Evolutionary conservation across 2,329 filamentous ascomycete genomes (phyloP).

Genomic region (Colletotrichum lentis): DNA sequence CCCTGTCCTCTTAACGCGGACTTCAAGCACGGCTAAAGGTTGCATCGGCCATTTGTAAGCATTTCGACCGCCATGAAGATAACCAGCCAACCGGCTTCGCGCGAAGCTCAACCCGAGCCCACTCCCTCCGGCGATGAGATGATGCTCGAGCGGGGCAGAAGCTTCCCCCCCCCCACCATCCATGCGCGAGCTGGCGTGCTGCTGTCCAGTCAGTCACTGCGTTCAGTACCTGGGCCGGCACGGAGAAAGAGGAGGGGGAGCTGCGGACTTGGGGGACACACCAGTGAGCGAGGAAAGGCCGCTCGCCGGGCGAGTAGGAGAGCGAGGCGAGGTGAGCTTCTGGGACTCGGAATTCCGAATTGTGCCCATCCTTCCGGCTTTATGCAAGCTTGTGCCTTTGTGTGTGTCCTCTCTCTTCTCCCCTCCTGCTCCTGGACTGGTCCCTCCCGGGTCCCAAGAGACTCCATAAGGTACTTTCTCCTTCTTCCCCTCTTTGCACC

Average conservation of each 20-base stretch:
- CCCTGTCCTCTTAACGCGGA: background rate
- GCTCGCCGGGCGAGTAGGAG: constrained; percentile 1
- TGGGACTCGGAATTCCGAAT: constrained; percentile 34
- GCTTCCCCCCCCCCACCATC: constrained; percentile 24
- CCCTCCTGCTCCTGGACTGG: constrained; percentile 8
- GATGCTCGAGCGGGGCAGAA: constrained; percentile 32
- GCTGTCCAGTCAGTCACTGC: background rate
- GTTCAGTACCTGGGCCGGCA: background rate
- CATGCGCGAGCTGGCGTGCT: constrained; percentile 11
- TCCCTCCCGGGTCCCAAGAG: constrained; percentile 8
- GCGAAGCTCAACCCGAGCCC: constrained; percentile 8
- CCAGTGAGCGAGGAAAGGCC: background rate
- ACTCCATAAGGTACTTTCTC: constrained; percentile 31
- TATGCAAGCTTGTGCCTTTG: constrained; percentile 30
- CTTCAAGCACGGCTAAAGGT: background rate
- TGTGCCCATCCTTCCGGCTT: constrained; percentile 18
- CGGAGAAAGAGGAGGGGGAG: background rate
- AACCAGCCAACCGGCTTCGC: constrained; percentile 21
- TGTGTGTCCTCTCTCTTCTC: background rate
- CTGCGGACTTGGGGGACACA: constrained; percentile 5
- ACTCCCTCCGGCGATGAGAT: constrained; percentile 21
- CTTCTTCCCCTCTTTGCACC: constrained; percentile 35
- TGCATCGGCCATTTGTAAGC: constrained; percentile 27
- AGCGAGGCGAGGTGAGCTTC: constrained; percentile 32
- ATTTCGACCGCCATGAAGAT: background rate